Conservation (phyloP, 768 basidiomycete genomes). For the Tricholoma hemisulphureum region DNA sequence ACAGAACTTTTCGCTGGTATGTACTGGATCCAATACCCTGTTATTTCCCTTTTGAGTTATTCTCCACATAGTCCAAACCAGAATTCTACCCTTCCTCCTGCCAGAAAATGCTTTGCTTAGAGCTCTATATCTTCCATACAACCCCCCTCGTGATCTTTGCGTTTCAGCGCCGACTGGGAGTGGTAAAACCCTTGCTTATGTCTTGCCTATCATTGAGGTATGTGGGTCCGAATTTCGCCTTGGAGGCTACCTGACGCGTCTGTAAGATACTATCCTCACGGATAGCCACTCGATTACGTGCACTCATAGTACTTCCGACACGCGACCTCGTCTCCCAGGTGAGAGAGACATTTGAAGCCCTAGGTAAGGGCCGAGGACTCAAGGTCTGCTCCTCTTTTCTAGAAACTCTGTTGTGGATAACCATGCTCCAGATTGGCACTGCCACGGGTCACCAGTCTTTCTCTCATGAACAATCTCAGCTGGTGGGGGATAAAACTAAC, state of each 20-base stretch:
- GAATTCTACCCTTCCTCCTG: conserved; percentile 80
- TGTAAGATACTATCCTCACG: conserved; percentile 68
- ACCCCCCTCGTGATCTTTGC: conserved; percentile 76
- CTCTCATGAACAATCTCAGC: conserved; percentile 80
- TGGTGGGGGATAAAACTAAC: conserved; percentile 60
- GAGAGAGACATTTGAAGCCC: conserved; percentile 83
- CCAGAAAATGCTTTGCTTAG: conserved; percentile 37
- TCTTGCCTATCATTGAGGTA: conserved; percentile 88
- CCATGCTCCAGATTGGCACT: conserved; percentile 54
- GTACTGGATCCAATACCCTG: conserved; percentile 16
- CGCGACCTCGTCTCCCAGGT: conserved; percentile 92
- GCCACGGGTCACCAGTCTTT: conserved; percentile 96
- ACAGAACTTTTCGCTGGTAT: conserved; percentile 84
- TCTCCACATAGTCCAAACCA: conserved; percentile 72
- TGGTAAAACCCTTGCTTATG: conserved; percentile 97
- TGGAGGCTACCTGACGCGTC: neutral
- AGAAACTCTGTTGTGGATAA: conserved; percentile 1
- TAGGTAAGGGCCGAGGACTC: conserved; percentile 82
- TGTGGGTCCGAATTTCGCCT: conserved; percentile 8
- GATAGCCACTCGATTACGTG: conserved; percentile 80
- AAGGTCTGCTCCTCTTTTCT: conserved; percentile 51
- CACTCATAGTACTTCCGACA: conserved; percentile 89
- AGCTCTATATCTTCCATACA: conserved; percentile 63
- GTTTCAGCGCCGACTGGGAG: conserved; percentile 98
- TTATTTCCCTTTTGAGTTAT: conserved; percentile 4